Evolutionary conservation across 2,329 filamentous ascomycete genomes (phyloP), one percentile per base, ranked within the genome.

Genomic region (Trichoderma hamatum): DNA sequence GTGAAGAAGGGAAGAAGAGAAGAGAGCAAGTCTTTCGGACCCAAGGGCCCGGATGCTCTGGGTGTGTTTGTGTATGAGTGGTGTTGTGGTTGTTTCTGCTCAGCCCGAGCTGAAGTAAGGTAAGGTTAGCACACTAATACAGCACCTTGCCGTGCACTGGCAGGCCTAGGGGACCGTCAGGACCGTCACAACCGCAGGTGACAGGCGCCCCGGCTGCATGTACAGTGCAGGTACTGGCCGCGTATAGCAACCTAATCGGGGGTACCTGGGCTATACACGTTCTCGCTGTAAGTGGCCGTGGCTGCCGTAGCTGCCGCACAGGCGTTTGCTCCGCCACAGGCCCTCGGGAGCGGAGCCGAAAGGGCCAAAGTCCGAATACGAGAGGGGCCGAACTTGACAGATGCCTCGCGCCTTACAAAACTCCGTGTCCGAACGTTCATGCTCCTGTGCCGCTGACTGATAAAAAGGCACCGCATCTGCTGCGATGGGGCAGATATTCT

Each of bases 231-330:
- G 54, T 56, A 56, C 16, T 43, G 16, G 39, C 16, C 19, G 39
- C 9, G 9, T 3, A 5, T 3, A 9, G 16, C 39, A 19, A 7
- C 16, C 39, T 19, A 5, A 10, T 43, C 16, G 39, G 39, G 9
- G 39, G 39, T 43, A 43, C 39, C 19, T 19, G 39, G 6, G 19
- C 39, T n/a, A 19, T 43, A 43, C 39, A n/a, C 10, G 39, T 19
- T 19, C 39, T 43, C 39, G 39, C 39, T 68, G 65, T 68, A 51
- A 68, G 65, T 51, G 59, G 46, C 55, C 55, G 56, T 60, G 56
- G 56, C 54, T 67, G 54, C 65, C 65, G 65, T 67, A 67, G 63
- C 63, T 66, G 63, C 63, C 63, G 63, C 63, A 58, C 63, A 66
- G 63, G 54, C 54, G 49, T 46, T 34, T 67, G 54, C 65, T 68